Evolutionary conservation across 768 basidiomycete genomes (phyloP), one percentile per base, ranked within the genome.

Genomic region (Clavulina sp.): DNA sequence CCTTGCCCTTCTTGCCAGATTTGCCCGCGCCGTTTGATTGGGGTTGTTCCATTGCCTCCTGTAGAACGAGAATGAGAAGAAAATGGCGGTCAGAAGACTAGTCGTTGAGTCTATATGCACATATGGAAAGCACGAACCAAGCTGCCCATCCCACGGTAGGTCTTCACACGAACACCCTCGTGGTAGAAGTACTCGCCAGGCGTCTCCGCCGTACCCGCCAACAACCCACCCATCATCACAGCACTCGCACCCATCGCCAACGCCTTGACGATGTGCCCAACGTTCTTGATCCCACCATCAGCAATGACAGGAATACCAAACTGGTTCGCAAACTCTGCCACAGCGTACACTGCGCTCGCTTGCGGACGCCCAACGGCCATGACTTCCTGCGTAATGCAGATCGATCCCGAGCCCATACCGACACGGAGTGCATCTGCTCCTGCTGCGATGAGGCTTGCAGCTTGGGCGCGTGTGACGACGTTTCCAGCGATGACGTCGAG

Each of bases 131-230:
- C 63, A 57, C 72, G 61, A 54, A 73, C 74, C 60, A 96, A 72
- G 61, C 82, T 85, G 19, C 95, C 93, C 95, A 99, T 99, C 3
- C 95, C 95, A 52, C 95, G 81, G 69, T 97, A 99, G 31, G 92
- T 80, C 75, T 99, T 99, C 63, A 97, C 89, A 46, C 95, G 82
- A 72, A 95, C 95, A 56, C 95, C 95, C 57, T 96, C 92, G 62
- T 97, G 92, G 68, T 93, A 99, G 66, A 95, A 97, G 71, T 95
- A 99, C 69, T 97, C 91, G 59, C 95, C 95, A 0, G 95, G 95
- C 0, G 91, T 88, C 66, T 99, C 93, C 56, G 87, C 81, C 32
- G 95, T 97, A 29, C 93, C 93, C 2, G 95, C 95, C 26, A 99
- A 72, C 46, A 97, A 67, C 5, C 88, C 82, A 41, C 95, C 95